Evolutionary conservation across 352 stramenopile species (phyloP).

Genomic region (Thalassiosira exigua): DNA sequence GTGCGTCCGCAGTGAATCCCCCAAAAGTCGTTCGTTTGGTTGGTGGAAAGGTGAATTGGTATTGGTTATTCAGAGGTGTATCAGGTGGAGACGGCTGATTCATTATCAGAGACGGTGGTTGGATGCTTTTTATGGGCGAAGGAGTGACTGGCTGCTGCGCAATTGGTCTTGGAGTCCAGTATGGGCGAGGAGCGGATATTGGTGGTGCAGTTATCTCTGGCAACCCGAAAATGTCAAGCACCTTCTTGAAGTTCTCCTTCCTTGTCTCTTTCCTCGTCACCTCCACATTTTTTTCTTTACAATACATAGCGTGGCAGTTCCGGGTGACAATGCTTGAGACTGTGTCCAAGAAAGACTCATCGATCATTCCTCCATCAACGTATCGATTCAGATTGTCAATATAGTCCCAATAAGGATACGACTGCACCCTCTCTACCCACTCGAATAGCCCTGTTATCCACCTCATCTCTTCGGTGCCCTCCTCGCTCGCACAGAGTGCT

Average conservation of each 20-base stretch:
- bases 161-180: not conserved
- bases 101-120: not conserved
- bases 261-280: conserved; percentile 14
- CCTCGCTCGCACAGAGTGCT: conserved; percentile 10
- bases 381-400: conserved; percentile 42
- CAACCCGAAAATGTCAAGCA: conserved; percentile 20
- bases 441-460: conserved; percentile 48
- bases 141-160: not conserved
- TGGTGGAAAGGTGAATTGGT: not conserved
- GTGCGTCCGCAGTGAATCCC: too few species aligned
- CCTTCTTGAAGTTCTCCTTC: conserved; percentile 32
- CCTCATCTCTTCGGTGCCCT: conserved; percentile 24
- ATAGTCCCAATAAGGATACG: conserved; percentile 39
- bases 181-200: not conserved
- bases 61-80: not conserved
- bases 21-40: too few species aligned
- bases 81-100: not conserved
- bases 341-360: conserved; percentile 34
- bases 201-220: conserved; percentile 12
- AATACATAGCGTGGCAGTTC: conserved; percentile 24
- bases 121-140: conserved; percentile 4
- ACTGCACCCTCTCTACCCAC: conserved; percentile 42
- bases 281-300: conserved; percentile 14
- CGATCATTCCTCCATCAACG: conserved; percentile 38
- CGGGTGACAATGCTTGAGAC: conserved; percentile 38